A percentile compares a stretch with the other conserved stretches of the same genome.
phyloP scores from a whole-genome alignment of 805 yeast species.

The Cephaloascus albidus region DNA sequence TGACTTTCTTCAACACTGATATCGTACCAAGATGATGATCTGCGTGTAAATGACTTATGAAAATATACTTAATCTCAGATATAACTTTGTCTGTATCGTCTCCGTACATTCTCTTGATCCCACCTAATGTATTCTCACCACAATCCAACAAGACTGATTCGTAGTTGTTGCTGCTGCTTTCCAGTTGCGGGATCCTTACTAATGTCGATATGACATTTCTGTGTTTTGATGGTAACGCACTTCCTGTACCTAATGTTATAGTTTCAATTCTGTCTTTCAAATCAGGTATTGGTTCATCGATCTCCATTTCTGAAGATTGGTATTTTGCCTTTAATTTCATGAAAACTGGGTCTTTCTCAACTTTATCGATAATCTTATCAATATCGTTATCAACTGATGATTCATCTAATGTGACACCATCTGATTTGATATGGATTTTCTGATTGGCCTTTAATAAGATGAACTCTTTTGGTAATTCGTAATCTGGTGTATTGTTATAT shows the following conservation, averaged over 20 bases:
- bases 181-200: slow-evolving; percentile 55
- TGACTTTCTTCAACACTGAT: slow-evolving; percentile 44
- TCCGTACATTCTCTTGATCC: slow-evolving; percentile 55
- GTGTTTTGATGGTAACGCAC: slow-evolving; percentile 77
- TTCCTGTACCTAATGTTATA: slow-evolving; percentile 85
- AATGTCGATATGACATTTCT: slow-evolving; percentile 81
- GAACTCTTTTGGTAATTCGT: too few relatives aligned
- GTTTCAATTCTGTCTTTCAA: slow-evolving; percentile 52
- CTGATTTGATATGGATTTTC: slow-evolving; percentile 9
- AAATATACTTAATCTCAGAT: slow-evolving; percentile 54
- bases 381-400: too few relatives aligned
- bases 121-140: slow-evolving; percentile 89
- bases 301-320: background rate
- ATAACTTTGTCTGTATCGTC: slow-evolving; percentile 33
- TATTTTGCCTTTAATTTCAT: too few relatives aligned
- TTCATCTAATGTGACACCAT: slow-evolving; percentile 1
- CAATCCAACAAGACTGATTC: slow-evolving; percentile 69
- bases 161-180: slow-evolving; percentile 12
- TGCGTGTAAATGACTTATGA: slow-evolving; percentile 88
- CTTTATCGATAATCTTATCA: background rate
- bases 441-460: slow-evolving; percentile 18
- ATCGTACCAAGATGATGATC: slow-evolving; percentile 90
- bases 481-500: slow-evolving; percentile 8
- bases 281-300: background rate
- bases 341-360: background rate